Evolutionary conservation across 805 yeast species (phyloP).

Genomic region (Starmerella etchellsii): DNA sequence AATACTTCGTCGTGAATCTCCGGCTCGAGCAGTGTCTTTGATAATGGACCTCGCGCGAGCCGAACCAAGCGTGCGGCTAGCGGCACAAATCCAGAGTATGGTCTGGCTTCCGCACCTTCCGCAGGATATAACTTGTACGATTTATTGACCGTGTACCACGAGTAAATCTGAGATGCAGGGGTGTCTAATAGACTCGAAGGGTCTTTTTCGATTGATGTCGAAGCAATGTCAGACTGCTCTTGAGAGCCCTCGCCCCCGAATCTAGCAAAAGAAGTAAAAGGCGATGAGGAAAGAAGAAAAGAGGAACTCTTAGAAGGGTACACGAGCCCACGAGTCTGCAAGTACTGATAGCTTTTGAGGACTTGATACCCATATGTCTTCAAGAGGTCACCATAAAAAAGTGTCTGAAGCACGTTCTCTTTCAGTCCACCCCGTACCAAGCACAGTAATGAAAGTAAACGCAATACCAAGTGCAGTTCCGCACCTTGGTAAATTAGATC

Average conservation of each 20-base stretch:
- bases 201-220: not conserved
- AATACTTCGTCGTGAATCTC: conserved; percentile 5
- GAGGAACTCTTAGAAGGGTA: conserved; percentile 23
- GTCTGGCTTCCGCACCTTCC: conserved; percentile 26
- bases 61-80: conserved; percentile 57
- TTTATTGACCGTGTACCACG: conserved; percentile 14
- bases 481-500: conserved; percentile 40
- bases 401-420: conserved; percentile 40
- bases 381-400: conserved; percentile 35
- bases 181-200: not conserved
- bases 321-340: conserved; percentile 39
- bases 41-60: conserved; percentile 14
- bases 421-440: conserved; percentile 56
- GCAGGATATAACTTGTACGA: conserved; percentile 12
- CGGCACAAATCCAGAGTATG: conserved; percentile 72
- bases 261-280: conserved; percentile 18
- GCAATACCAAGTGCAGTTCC: conserved; percentile 34
- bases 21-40: conserved; percentile 14
- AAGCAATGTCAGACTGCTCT: not conserved
- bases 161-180: conserved; percentile 9
- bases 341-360: conserved; percentile 35
- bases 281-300: conserved; percentile 23
- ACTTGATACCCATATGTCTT: conserved; percentile 54
- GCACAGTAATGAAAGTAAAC: conserved; percentile 46
- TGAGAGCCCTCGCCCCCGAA: not conserved